A percentile compares a stretch with the other conserved stretches of the same genome.
Evolutionary conservation across 2,329 filamentous ascomycete species (phyloP).

Genomic region (Fusarium anguioides): DNA sequence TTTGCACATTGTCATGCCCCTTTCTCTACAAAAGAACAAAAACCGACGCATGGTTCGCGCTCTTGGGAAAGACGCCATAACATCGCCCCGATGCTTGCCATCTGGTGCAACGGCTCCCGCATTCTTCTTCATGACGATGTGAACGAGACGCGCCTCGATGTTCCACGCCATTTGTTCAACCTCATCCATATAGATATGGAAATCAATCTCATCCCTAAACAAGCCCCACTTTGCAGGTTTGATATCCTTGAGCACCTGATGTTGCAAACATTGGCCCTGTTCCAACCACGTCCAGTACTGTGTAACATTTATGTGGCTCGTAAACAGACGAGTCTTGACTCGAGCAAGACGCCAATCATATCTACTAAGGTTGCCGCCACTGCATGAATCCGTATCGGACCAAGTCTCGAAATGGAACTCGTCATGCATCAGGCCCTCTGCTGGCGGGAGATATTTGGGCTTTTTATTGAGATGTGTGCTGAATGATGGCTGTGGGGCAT

Average conservation of each 20-base stretch:
- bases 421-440: constrained; percentile 39
- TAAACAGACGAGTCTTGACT: constrained; percentile 61
- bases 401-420: constrained; percentile 60
- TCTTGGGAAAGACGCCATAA: constrained; percentile 65
- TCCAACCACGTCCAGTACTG: constrained; percentile 67
- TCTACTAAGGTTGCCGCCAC: constrained; percentile 56
- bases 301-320: constrained; percentile 60
- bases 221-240: constrained; percentile 60
- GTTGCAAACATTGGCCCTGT: constrained; percentile 58
- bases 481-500: constrained; percentile 14
- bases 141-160: constrained; percentile 54
- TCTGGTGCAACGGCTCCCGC: constrained; percentile 44
- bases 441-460: constrained; percentile 39
- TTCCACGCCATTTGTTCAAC: constrained; percentile 60
- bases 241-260: constrained; percentile 63
- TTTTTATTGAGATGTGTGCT: constrained; percentile 44
- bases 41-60: constrained; percentile 65
- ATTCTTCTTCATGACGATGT: constrained; percentile 53
- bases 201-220: constrained; percentile 63
- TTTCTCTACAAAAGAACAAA: constrained; percentile 58
- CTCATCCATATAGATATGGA: constrained; percentile 60
- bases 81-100: constrained; percentile 55
- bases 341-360: constrained; percentile 65
- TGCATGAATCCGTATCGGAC: constrained; percentile 64
- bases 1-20: constrained; percentile 56